Evolutionary conservation across 1,139 yeast species (phyloP).

Genomic region (Scheffersomyces cryptocercus): DNA sequence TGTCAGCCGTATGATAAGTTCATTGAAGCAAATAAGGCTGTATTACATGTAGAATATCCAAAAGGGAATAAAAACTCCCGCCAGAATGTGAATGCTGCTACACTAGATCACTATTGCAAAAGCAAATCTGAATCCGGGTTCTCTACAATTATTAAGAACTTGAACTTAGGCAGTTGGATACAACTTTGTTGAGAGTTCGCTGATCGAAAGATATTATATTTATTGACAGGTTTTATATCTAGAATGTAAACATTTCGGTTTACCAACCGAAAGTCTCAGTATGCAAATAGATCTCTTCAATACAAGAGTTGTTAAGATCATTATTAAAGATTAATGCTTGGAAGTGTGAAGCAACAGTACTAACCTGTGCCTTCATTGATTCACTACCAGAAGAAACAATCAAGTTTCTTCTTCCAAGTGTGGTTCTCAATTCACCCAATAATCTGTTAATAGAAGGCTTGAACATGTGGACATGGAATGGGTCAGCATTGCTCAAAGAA

Average conservation of each 20-base stretch:
- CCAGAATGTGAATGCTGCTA: conserved; percentile 5
- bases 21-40: conserved; percentile 15
- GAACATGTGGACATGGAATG: conserved; percentile 19
- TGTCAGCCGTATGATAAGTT: conserved; percentile 15
- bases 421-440: conserved; percentile 16
- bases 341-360: conserved; percentile 42
- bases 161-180: conserved; percentile 19
- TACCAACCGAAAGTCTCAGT: conserved; percentile 64
- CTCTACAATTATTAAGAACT: conserved; percentile 20
- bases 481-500: conserved; percentile 3
- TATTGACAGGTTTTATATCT: background rate
- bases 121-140: conserved; percentile 11
- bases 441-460: conserved; percentile 37
- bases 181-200: background rate
- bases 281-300: conserved; percentile 56
- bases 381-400: conserved; percentile 55
- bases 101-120: conserved; percentile 11
- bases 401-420: conserved; percentile 41
- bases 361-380: conserved; percentile 44
- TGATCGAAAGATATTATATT: no score
- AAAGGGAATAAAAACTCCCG: conserved; percentile 14
- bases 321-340: conserved; percentile 35
- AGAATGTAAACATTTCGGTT: conserved; percentile 1
- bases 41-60: conserved; percentile 23
- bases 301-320: conserved; percentile 23